Conservation (phyloP, 305 asterid species). For the Fraxinus angustifolia region DNA sequence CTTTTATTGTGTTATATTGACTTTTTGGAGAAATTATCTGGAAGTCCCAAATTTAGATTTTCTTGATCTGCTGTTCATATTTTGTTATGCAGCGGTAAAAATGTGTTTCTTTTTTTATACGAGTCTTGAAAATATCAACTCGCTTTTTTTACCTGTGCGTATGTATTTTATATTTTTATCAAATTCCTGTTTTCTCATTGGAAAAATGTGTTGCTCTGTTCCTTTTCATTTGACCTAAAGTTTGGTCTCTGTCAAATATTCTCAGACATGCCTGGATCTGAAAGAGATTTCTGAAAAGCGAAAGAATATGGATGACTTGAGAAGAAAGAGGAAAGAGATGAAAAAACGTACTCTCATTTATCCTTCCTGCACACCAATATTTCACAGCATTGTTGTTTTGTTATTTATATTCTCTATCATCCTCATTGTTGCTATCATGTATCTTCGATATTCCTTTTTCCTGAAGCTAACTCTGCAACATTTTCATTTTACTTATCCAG, state of each 20-base stretch:
- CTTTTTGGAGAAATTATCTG: neutral
- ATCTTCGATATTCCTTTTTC: neutral
- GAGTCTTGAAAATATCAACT: neutral
- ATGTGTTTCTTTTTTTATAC: too few species aligned
- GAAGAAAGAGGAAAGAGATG: slow-evolving; percentile 80
- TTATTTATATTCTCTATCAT: neutral
- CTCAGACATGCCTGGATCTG: slow-evolving; percentile 61
- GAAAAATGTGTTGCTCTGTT: neutral
- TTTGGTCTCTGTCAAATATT: slow-evolving; percentile 5
- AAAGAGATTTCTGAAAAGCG: slow-evolving; percentile 68
- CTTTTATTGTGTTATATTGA: neutral
- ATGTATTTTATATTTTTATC: neutral
- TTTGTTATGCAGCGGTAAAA: neutral
- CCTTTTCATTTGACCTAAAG: neutral
- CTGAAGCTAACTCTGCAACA: neutral
- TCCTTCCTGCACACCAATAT: slow-evolving; percentile 10
- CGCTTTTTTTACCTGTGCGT: neutral
- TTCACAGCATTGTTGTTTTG: neutral
- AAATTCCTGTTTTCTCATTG: neutral
- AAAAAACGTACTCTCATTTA: slow-evolving; percentile 59
- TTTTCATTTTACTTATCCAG: slow-evolving; percentile 35
- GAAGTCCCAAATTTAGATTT: neutral
- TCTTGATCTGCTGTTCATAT: neutral
- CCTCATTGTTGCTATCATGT: neutral
- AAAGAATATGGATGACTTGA: slow-evolving; percentile 50